Evolutionary conservation across 352 stramenopile species (phyloP).

Genomic region (Globisporangium irregulare): DNA sequence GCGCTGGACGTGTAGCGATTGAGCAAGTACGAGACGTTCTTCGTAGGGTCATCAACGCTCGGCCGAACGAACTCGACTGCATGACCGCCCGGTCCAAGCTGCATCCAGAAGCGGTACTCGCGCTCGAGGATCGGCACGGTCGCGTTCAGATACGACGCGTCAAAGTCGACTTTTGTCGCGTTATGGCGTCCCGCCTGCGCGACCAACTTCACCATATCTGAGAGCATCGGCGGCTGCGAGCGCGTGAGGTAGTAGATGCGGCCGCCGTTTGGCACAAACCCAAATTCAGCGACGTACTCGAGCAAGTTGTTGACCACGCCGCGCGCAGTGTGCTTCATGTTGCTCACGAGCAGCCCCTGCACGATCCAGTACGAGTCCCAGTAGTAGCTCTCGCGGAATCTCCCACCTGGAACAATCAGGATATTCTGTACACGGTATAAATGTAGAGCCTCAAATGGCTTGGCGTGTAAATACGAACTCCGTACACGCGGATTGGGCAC

Average conservation of each 20-base stretch:
- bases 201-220: slow-evolving; percentile 77
- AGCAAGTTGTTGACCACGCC: slow-evolving; percentile 86
- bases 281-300: slow-evolving; percentile 82
- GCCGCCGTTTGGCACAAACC: slow-evolving; percentile 89
- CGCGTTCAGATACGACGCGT: slow-evolving; percentile 43
- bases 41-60: neutral
- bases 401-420: slow-evolving; percentile 84
- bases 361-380: slow-evolving; percentile 95
- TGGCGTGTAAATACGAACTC: slow-evolving; percentile 55
- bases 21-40: slow-evolving; percentile 40
- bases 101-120: slow-evolving; percentile 88
- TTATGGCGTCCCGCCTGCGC: slow-evolving; percentile 25
- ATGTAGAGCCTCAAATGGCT: slow-evolving; percentile 33
- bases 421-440: slow-evolving; percentile 46
- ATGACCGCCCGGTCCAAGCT: slow-evolving; percentile 54
- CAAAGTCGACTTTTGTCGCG: slow-evolving; percentile 38
- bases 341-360: slow-evolving; percentile 77
- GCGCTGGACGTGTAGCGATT: slow-evolving; percentile 79
- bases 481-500: slow-evolving; percentile 46
- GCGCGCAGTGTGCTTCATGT: slow-evolving; percentile 72
- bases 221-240: slow-evolving; percentile 89
- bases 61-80: slow-evolving; percentile 43
- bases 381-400: slow-evolving; percentile 93
- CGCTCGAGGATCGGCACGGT: slow-evolving; percentile 64
- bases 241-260: slow-evolving; percentile 90